Percentiles rank a stretch among this genome's conserved stretches.
Conservation (phyloP, 768 basidiomycete genomes). For the Tylopilus sp. region DNA sequence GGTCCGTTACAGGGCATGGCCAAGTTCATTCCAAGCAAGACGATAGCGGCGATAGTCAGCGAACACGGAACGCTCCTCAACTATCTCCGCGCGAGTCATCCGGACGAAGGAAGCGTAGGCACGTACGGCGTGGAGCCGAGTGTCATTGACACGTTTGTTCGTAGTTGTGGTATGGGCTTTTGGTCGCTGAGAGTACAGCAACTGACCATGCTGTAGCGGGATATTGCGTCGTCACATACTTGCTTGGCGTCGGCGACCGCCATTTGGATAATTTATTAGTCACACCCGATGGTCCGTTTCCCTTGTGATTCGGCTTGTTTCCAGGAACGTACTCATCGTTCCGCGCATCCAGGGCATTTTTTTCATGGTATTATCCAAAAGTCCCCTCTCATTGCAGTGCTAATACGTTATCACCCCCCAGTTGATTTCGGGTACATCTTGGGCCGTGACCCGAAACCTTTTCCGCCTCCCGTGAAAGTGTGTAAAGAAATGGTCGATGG, state of each 20-base stretch:
- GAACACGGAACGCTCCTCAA: constrained; percentile 87
- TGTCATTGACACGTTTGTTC: constrained; percentile 93
- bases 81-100: constrained; percentile 80
- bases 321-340: constrained; percentile 1
- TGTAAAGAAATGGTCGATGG: constrained; percentile 99
- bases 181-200: neutral
- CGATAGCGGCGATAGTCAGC: constrained; percentile 90
- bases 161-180: constrained; percentile 81
- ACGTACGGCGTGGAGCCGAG: constrained; percentile 93
- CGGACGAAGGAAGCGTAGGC: constrained; percentile 92
- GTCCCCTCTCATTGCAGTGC: neutral
- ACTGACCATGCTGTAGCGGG: constrained; percentile 61
- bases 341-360: constrained; percentile 65
- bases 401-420: constrained; percentile 31
- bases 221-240: constrained; percentile 95
- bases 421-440: constrained; percentile 99
- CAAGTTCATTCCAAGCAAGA: constrained; percentile 95
- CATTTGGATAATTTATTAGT: constrained; percentile 94
- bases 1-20: constrained; percentile 92
- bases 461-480: constrained; percentile 96
- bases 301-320: neutral
- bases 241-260: constrained; percentile 95
- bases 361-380: constrained; percentile 75
- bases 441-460: constrained; percentile 95
- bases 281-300: constrained; percentile 74